A percentile compares a stretch with the other conserved stretches of the same genome.
phyloP scores from a whole-genome alignment of 495 filamentous ascomycete genomes.

The Penicillium psychrofluorescens region DNA sequence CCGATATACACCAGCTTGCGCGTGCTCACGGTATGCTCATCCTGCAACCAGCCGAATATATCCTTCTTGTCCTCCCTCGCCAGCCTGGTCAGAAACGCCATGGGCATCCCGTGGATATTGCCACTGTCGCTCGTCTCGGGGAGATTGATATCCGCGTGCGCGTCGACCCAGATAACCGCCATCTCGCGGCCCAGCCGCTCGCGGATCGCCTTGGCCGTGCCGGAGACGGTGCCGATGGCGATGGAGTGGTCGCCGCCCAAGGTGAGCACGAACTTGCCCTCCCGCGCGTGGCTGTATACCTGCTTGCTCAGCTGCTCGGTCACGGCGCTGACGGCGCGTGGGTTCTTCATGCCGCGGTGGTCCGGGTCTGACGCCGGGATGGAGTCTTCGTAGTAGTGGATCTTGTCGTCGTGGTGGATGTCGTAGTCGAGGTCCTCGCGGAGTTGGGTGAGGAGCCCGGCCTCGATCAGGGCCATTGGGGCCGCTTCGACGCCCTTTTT shows the following conservation, averaged over 20 bases:
- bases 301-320: slow-evolving; percentile 72
- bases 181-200: slow-evolving; percentile 77
- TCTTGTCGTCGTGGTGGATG: slow-evolving; percentile 73
- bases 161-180: slow-evolving; percentile 97
- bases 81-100: slow-evolving; percentile 83
- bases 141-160: slow-evolving; percentile 95
- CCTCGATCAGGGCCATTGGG: slow-evolving; percentile 81
- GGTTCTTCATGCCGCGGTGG: slow-evolving; percentile 88
- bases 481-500: slow-evolving; percentile 91
- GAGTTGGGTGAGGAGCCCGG: slow-evolving; percentile 80
- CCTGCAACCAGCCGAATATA: slow-evolving; percentile 81
- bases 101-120: slow-evolving; percentile 98
- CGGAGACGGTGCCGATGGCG: slow-evolving; percentile 86
- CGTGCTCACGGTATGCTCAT: slow-evolving; percentile 55
- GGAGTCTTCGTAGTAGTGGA: slow-evolving; percentile 75
- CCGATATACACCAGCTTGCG: slow-evolving; percentile 97
- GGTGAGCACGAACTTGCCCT: slow-evolving; percentile 84
- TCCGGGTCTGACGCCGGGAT: slow-evolving; percentile 62
- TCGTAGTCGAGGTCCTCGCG: slow-evolving; percentile 79
- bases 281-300: slow-evolving; percentile 77
- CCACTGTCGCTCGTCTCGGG: slow-evolving; percentile 84
- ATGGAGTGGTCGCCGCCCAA: slow-evolving; percentile 96
- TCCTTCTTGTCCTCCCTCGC: slow-evolving; percentile 62
- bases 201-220: slow-evolving; percentile 73
- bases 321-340: slow-evolving; percentile 80